These are phyloP conservation scores for Peronospora farinosa DNA, from an alignment of 352 stramenopile genomes.

Conservation along the genomic window DNA sequence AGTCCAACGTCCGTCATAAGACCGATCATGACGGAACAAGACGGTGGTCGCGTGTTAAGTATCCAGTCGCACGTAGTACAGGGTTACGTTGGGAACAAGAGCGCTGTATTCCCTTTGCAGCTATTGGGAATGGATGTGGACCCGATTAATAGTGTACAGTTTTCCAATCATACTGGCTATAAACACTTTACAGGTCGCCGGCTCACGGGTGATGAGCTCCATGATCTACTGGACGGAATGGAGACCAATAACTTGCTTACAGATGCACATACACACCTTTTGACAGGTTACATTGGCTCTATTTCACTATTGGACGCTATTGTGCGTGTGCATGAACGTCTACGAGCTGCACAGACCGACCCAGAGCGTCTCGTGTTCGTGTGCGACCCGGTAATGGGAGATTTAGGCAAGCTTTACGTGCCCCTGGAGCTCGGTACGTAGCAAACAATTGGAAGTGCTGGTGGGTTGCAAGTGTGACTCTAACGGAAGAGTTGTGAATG, in stretches of 20 bases:
- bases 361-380: slow-evolving; percentile 60
- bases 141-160: slow-evolving; percentile 85
- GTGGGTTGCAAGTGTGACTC: background rate
- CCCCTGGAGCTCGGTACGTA: slow-evolving; percentile 60
- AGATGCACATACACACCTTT: slow-evolving; percentile 67
- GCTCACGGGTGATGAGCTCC: slow-evolving; percentile 64
- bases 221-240: slow-evolving; percentile 75
- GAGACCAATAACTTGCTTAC: slow-evolving; percentile 61
- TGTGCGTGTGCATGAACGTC: slow-evolving; percentile 52
- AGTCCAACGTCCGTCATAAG: too few relatives aligned
- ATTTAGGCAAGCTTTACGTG: slow-evolving; percentile 79
- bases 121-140: slow-evolving; percentile 82
- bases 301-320: slow-evolving; percentile 65
- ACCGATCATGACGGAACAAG: slow-evolving; percentile 24
- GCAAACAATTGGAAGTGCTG: background rate
- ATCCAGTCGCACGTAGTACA: slow-evolving; percentile 87
- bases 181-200: slow-evolving; percentile 63
- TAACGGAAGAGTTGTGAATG: slow-evolving; percentile 6
- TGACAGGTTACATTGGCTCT: slow-evolving; percentile 80
- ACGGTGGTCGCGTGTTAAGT: slow-evolving; percentile 64
- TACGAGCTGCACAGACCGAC: slow-evolving; percentile 46
- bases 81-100: slow-evolving; percentile 85
- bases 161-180: slow-evolving; percentile 86
- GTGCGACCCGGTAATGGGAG: slow-evolving; percentile 79
- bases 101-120: slow-evolving; percentile 79